phyloP scores from a whole-genome alignment of 208 protist genomes.

The Trypanosoma platydactyli region DNA sequence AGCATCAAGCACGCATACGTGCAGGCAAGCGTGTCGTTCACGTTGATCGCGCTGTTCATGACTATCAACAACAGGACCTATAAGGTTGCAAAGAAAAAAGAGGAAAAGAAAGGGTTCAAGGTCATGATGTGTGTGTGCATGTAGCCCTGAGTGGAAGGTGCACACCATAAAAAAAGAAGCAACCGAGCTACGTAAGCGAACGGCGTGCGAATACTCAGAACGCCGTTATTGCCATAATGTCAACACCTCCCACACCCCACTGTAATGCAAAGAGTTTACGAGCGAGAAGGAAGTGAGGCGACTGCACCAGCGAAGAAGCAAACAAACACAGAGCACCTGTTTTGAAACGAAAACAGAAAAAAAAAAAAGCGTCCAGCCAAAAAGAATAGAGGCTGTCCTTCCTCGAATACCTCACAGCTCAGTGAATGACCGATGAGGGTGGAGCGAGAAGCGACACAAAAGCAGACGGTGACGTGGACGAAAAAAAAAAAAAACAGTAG shows the following conservation, averaged over 20 bases:
- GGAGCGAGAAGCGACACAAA: too few relatives aligned
- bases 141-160: too few relatives aligned
- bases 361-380: constrained; percentile 3
- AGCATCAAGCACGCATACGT: constrained; percentile 84
- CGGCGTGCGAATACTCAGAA: too few relatives aligned
- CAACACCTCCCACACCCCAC: too few relatives aligned
- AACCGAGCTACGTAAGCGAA: too few relatives aligned
- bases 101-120: constrained; percentile 4
- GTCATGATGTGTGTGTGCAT: background rate
- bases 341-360: constrained; percentile 1
- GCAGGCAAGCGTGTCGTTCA: constrained; percentile 76
- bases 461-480: constrained; percentile 2
- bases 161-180: background rate
- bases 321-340: constrained; percentile 2
- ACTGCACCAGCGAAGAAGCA: constrained; percentile 16
- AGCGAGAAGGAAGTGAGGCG: background rate
- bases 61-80: constrained; percentile 18
- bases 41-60: constrained; percentile 50
- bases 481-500: constrained; percentile 17
- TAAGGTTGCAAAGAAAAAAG: constrained; percentile 1
- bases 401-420: background rate
- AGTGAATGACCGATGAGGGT: too few relatives aligned
- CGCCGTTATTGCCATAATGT: too few relatives aligned
- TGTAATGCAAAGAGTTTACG: background rate
- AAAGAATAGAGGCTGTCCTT: background rate